Base-by-base conservation (phyloP, 2,329 filamentous ascomycete species). In the Venturia aucupariae region DNA sequence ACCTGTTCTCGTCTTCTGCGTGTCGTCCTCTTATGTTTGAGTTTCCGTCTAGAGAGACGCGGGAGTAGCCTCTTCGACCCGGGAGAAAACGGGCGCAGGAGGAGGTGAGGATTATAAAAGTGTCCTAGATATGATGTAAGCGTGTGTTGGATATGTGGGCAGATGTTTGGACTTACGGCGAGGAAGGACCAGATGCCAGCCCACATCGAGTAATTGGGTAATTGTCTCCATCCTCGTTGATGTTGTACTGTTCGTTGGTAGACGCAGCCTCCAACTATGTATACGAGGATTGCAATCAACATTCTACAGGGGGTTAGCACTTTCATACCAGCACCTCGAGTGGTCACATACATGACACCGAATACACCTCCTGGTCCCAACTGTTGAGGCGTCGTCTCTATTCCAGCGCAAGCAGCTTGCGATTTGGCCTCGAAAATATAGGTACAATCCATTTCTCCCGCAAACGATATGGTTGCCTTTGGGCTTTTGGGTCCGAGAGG, bases 371-470 rank as follows among this genome's bases (percentile, higher is more conserved):
- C 89, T 71, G 75, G 94, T 78, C 72, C 90, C 76, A 80, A 88
- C 13, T 80, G 80, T 65, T 85, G 81, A 60, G 81, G 79, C 66
- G 80, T 81, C 11, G 78, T 78, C 64, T 84, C 82, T 32, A 85
- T 80, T 79, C 80, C 92, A 77, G 77, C 90, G 81, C 94, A 99
- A 13, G 92, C 93, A 69, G 91, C 89, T 57, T 85, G 82, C 30
- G 90, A 94, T 68, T 93, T 89, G 61, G 92, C 88, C 75, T 97
- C 92, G 78, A 99, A 99, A 76, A 96, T 90, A 77, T 97, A 99
- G 38, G 90, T 86, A 81, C 94, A 99, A 66, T 95, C 88, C 73
- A 97, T 92, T 48, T 90, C 88, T 67, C 71, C 74, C 6, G 92
- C 88, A 74, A 96, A 99, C 24, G 90, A 91, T 44, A 94, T 81